These are phyloP conservation scores for Aristolochia californica DNA, from an alignment of 164 flowering plant genomes.

Conservation along the genomic window DNA sequence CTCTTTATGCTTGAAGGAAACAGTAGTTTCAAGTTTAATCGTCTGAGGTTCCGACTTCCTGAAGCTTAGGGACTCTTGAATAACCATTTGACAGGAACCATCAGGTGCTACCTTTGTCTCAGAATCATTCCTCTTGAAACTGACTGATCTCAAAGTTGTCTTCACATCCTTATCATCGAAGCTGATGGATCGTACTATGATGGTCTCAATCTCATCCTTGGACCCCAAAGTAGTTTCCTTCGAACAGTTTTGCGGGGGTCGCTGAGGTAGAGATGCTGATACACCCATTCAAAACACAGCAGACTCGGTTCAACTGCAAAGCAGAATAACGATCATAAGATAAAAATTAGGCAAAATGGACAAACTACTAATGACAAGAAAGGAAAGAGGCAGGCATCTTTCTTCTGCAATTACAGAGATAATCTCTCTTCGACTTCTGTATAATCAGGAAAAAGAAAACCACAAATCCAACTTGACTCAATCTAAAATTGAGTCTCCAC, in stretches of 20 bases:
- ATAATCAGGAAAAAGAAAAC: too few species aligned
- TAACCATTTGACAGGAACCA: conserved; percentile 11
- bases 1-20: conserved; percentile 18
- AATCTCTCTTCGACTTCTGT: too few species aligned
- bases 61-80: conserved; percentile 25
- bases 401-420: too few species aligned
- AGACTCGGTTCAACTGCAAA: background rate
- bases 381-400: background rate
- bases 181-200: conserved; percentile 26
- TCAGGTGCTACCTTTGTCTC: conserved; percentile 7
- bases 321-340: too few species aligned
- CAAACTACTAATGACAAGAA: background rate
- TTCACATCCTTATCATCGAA: conserved; percentile 18
- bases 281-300: conserved; percentile 25
- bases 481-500: too few species aligned
- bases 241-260: conserved; percentile 23
- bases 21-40: conserved; percentile 12
- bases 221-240: conserved; percentile 7
- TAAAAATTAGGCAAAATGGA: too few species aligned
- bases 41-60: conserved; percentile 24
- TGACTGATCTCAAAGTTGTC: conserved; percentile 18
- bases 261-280: conserved; percentile 26
- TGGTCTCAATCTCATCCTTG: conserved; percentile 9
- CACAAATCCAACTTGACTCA: too few species aligned
- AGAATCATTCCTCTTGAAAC: conserved; percentile 23